These are phyloP conservation scores for Carallia pectinifolia DNA, from an alignment of 345 rosid species.

Conservation along the genomic window DNA sequence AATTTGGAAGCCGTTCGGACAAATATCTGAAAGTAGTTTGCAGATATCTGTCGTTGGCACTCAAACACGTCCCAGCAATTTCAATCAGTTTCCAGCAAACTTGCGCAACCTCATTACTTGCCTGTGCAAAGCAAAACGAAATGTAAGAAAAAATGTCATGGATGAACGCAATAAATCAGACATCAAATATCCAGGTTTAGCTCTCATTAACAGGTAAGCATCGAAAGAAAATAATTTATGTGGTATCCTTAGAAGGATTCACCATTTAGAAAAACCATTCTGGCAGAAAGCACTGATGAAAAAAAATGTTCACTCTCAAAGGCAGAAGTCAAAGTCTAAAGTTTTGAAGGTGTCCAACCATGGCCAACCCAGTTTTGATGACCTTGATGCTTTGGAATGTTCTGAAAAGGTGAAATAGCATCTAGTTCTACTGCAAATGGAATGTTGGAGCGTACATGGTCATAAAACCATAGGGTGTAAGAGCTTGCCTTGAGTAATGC, in stretches of 20 bases:
- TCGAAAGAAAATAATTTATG: no score
- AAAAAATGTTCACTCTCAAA: no score
- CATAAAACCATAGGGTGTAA: no score
- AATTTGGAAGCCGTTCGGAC: constrained; percentile 35
- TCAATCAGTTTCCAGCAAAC: constrained; percentile 63
- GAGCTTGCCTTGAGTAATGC: no score
- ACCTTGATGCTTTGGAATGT: background rate
- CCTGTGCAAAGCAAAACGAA: constrained; percentile 40
- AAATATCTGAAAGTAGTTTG: constrained; percentile 48
- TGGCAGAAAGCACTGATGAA: no score
- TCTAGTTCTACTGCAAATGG: constrained; percentile 1
- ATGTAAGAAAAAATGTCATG: background rate
- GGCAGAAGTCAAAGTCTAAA: no score
- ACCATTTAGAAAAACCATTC: no score
- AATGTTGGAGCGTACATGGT: no score
- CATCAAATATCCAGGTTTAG: background rate
- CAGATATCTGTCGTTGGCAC: constrained; percentile 45
- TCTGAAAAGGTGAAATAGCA: background rate
- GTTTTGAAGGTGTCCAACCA: no score
- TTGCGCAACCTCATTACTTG: constrained; percentile 34
- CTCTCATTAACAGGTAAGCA: no score
- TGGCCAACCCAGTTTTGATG: no score
- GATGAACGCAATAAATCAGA: background rate
- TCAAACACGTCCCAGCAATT: constrained; percentile 52
- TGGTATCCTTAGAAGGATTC: no score